These are phyloP conservation scores for Filobasidium floriforme DNA, from an alignment of 768 basidiomycete genomes.

Conservation along the genomic window DNA sequence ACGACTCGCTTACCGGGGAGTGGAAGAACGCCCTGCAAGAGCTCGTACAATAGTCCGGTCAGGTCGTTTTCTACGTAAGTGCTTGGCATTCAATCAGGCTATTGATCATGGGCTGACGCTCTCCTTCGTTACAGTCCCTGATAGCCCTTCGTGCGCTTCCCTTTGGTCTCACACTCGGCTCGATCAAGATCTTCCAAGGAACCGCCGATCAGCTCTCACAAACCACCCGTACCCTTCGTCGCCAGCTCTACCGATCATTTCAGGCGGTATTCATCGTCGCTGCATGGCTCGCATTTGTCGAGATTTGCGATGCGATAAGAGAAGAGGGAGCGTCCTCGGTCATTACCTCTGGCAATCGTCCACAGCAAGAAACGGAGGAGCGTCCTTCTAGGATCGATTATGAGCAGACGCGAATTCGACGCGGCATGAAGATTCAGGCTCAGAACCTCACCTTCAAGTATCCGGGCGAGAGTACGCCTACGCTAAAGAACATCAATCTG, in stretches of 20 bases:
- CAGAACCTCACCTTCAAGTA: conserved; percentile 68
- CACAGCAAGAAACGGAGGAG: background rate
- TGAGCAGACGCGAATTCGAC: conserved; percentile 26
- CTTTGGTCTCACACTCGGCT: background rate
- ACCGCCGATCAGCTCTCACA: conserved; percentile 66
- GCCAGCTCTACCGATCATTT: conserved; percentile 65
- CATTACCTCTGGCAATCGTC: background rate
- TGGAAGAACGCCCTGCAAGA: background rate
- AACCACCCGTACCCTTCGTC: conserved; percentile 58
- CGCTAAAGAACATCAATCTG: conserved; percentile 63
- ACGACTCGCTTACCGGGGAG: background rate
- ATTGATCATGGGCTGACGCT: background rate
- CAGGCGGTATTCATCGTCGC: conserved; percentile 80
- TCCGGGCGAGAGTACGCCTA: conserved; percentile 63
- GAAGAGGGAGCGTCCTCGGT: conserved; percentile 29
- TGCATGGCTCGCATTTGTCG: conserved; percentile 73
- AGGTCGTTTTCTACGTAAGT: conserved; percentile 30
- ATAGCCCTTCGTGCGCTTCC: background rate
- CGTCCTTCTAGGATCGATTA: background rate
- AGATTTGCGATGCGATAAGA: conserved; percentile 35
- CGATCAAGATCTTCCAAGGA: conserved; percentile 67
- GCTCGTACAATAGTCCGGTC: conserved; percentile 17
- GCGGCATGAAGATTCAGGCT: conserved; percentile 64
- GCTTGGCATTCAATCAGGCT: background rate
- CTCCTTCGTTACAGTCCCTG: background rate